phyloP scores from a whole-genome alignment of 495 filamentous ascomycete species.

The Aspergillus taichungensis region DNA sequence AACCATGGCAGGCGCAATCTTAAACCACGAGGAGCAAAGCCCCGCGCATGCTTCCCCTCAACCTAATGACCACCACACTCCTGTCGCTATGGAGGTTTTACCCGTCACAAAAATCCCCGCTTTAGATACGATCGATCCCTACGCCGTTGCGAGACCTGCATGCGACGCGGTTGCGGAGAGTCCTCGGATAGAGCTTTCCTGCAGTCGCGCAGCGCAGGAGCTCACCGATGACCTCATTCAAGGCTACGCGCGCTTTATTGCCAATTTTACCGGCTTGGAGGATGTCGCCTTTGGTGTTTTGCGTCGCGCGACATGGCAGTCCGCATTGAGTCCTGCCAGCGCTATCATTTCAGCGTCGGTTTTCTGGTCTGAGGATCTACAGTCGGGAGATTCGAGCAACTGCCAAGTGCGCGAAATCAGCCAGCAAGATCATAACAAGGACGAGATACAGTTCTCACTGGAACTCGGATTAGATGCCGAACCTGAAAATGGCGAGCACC shows the following conservation, averaged over 20 bases:
- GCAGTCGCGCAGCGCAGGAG: conserved; percentile 2
- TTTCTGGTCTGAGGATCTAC: neutral
- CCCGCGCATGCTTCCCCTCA: neutral
- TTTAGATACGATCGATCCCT: conserved; percentile 16
- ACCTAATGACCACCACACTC: neutral
- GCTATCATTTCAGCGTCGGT: conserved; percentile 9
- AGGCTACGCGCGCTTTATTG: conserved; percentile 17
- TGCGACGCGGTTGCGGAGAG: conserved; percentile 3
- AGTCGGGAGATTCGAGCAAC: neutral
- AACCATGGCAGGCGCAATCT: conserved; percentile 10
- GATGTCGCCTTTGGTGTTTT: conserved; percentile 14
- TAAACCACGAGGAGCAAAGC: conserved; percentile 6
- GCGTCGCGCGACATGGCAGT: conserved; percentile 1
- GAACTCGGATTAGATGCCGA: conserved; percentile 6
- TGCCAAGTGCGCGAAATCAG: conserved; percentile 6
- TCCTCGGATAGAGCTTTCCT: conserved; percentile 4
- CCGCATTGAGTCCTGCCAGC: neutral
- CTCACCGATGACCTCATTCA: conserved; percentile 8
- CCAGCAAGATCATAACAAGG: conserved; percentile 2
- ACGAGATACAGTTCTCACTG: conserved; percentile 16
- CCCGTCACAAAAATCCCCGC: conserved; percentile 18
- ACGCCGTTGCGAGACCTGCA: conserved; percentile 7
- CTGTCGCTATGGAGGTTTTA: neutral
- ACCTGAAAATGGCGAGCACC: conserved; percentile 11
- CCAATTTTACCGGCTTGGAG: conserved; percentile 13